phyloP scores from a whole-genome alignment of 2,329 filamentous ascomycete species.

The Lojkania enalia region DNA sequence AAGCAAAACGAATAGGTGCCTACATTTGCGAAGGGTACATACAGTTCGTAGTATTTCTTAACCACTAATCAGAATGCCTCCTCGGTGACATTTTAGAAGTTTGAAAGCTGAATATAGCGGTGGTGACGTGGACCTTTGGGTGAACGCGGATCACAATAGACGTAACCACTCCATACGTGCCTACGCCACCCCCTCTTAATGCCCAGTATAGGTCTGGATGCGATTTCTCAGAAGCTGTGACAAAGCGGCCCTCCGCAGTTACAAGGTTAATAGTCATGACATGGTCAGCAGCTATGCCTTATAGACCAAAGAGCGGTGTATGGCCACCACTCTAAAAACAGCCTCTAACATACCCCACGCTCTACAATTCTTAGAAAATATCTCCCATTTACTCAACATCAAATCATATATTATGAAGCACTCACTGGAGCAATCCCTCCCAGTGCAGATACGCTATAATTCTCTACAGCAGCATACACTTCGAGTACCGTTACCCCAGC shows the following conservation, averaged over 20 bases:
- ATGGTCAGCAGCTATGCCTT: constrained; percentile 36
- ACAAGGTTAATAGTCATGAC: constrained; percentile 26
- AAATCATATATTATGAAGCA: background rate
- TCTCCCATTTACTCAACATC: background rate
- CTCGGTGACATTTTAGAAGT: too few species aligned
- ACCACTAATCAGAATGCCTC: too few species aligned
- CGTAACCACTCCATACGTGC: constrained; percentile 22
- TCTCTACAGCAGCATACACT: constrained; percentile 33
- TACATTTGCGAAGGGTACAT: constrained; percentile 18
- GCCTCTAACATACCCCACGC: constrained; percentile 51
- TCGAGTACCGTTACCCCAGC: constrained; percentile 40
- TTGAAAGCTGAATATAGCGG: constrained; percentile 31
- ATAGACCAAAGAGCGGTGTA: constrained; percentile 53
- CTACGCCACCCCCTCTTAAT: constrained; percentile 25
- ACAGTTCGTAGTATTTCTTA: constrained; percentile 19
- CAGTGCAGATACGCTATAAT: constrained; percentile 28
- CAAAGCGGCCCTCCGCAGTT: constrained; percentile 19
- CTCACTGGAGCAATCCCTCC: constrained; percentile 19
- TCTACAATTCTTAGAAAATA: constrained; percentile 30
- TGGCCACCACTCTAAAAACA: constrained; percentile 55
- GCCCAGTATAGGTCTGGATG: constrained; percentile 30
- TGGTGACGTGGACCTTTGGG: constrained; percentile 26
- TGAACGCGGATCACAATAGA: constrained; percentile 23
- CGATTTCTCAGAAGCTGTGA: constrained; percentile 16
- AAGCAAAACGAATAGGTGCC: constrained; percentile 23